These are phyloP conservation scores for Cadophora sp. DNA, from an alignment of 2,329 filamentous ascomycete species.

Conservation along the genomic window DNA sequence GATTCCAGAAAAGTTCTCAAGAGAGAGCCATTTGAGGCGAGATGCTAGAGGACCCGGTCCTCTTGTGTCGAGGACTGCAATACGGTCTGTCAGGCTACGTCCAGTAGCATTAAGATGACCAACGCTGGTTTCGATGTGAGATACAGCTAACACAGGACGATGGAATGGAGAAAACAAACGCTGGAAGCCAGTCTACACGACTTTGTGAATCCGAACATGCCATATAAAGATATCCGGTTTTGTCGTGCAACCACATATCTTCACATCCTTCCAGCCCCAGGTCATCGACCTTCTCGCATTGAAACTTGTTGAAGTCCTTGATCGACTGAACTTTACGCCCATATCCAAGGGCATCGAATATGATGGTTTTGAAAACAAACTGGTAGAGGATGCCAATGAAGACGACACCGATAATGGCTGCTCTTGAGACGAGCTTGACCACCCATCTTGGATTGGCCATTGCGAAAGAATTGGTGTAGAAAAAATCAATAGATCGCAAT, in stretches of 20 bases:
- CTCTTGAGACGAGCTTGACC: slow-evolving; percentile 31
- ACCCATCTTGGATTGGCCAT: slow-evolving; percentile 7
- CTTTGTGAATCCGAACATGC: slow-evolving; percentile 39
- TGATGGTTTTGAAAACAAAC: slow-evolving; percentile 41
- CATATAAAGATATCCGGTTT: slow-evolving; percentile 41
- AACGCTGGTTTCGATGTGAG: slow-evolving; percentile 26
- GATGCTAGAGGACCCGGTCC: slow-evolving; percentile 33
- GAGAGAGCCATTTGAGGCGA: slow-evolving; percentile 36
- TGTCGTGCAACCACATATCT: slow-evolving; percentile 44
- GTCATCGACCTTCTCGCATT: slow-evolving; percentile 38
- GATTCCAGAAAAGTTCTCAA: slow-evolving; percentile 37
- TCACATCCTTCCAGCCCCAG: slow-evolving; percentile 42
- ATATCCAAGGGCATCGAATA: slow-evolving; percentile 44
- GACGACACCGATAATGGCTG: slow-evolving; percentile 29
- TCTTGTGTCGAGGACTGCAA: slow-evolving; percentile 41
- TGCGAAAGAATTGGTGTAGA: neutral
- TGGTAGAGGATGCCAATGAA: slow-evolving; percentile 44
- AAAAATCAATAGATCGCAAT: neutral
- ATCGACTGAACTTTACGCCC: slow-evolving; percentile 44
- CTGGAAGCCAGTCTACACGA: slow-evolving; percentile 39
- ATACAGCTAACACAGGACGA: neutral
- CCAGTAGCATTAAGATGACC: slow-evolving; percentile 38
- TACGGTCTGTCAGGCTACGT: slow-evolving; percentile 35
- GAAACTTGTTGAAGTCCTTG: slow-evolving; percentile 43
- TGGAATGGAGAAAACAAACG: slow-evolving; percentile 34